Evolutionary conservation across 164 flowering plant genomes (phyloP).

Genomic region (Amborella trichopoda): DNA sequence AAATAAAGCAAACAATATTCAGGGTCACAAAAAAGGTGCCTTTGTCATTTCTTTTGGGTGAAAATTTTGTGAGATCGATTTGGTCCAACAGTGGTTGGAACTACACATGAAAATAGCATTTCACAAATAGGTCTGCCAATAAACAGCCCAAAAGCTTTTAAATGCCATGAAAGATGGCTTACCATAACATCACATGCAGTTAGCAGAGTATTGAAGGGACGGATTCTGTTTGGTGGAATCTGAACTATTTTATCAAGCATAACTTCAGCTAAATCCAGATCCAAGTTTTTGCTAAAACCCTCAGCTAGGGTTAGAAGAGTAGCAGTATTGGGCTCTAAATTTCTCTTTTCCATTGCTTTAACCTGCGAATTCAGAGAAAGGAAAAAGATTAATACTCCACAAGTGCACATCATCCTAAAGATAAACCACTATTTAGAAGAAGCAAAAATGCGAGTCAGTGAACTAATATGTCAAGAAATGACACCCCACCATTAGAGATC

Average conservation of each 20-base stretch:
- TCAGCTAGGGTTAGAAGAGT: conserved; percentile 57
- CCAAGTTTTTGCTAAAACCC: conserved; percentile 45
- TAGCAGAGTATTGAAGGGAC: conserved; percentile 58
- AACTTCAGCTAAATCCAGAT: conserved; percentile 67
- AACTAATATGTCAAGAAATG: no score
- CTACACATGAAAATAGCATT: not conserved
- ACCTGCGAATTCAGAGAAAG: conserved; percentile 31
- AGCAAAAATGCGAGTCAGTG: not conserved
- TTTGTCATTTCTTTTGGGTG: not conserved
- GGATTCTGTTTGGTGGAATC: conserved; percentile 9
- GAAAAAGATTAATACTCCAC: not conserved
- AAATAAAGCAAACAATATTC: not conserved
- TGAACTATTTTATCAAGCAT: conserved; percentile 43
- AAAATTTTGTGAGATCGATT: not conserved
- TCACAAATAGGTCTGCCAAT: not conserved
- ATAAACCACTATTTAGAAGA: not conserved
- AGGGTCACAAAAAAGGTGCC: not conserved
- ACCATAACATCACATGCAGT: conserved; percentile 61
- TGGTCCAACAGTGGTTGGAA: not conserved
- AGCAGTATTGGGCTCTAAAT: conserved; percentile 47
- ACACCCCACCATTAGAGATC: not conserved
- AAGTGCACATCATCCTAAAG: not conserved
- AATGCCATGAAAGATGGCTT: conserved; percentile 7
- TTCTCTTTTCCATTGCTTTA: conserved; percentile 41
- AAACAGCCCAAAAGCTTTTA: not conserved